Base-by-base conservation (phyloP, 169 alveolate genomes). In the Plasmodium ovale region DNA sequence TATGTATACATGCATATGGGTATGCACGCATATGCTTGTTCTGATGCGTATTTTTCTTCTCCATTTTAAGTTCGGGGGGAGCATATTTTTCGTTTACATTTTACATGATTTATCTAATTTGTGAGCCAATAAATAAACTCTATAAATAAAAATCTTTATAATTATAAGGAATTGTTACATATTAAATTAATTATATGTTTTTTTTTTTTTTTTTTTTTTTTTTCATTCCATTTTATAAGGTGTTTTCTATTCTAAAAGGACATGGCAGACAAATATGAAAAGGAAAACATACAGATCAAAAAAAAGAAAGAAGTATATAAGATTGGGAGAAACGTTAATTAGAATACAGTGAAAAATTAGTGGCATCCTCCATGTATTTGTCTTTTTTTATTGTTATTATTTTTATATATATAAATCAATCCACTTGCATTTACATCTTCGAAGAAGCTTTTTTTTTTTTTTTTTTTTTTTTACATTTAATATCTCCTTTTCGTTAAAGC, bases 221-320 rank as follows among this genome's bases (percentile, higher is more conserved):
- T n/a, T n/a, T n/a, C n/a, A n/a, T n/a, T n/a, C n/a, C n/a, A n/a
- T n/a, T n/a, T n/a, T n/a, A n/a, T 59, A 47, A 74, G 88, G 88
- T 39, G 64, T 54, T 23, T 37, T 74, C 53, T 82, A 70, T 58
- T 3, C 77, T 37, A 64, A 56, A 54, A 74, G 94, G 62, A 93
- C 94, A 2, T 93, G 95, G 95, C 94, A 82, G 19, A 93, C 95
- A 23, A 93, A 93, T 64, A 93, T 93, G 95, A 85, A 92, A 54
- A 82, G 93, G 85, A 82, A 74, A 31, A 93, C 95, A 25, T 93
- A 93, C 70, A 82, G 92, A 58, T 87, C 94, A 65, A 70, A 87
- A 56, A 53, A 64, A 35, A 65, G 93, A 39, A 93, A 93, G 65
- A 85, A 93, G 49, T 93, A 73, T 77, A 93, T 93, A 27, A 72